Evolutionary conservation across 2,329 filamentous ascomycete genomes (phyloP), one percentile per base, ranked within the genome.

Genomic region (Apiospora sp.): DNA sequence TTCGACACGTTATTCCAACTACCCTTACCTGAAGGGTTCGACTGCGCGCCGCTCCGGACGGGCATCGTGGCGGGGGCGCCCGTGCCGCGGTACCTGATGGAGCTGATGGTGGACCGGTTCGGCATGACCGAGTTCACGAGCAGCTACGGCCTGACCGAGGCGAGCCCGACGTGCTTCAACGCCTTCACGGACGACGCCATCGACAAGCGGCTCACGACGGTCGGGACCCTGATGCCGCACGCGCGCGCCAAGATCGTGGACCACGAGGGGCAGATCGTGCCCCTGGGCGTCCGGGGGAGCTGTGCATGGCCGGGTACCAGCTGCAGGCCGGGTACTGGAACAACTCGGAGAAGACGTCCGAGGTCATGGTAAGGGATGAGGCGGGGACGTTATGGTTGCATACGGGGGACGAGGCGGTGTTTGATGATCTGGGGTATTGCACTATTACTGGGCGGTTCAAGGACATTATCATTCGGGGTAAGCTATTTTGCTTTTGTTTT

Each of bases 1-100:
- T 94, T 95, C 81, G 92, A 94, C 79, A 91, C 91, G 0, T 82
- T 90, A 2, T 85, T 90, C 75, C 76, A 76, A 7, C 84, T 89
- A 24, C 84, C 86, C 79, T 82, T 72, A 74, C 80, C 72, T 7
- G 74, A 82, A 80, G 80, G 81, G 71, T 86, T 87, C 78, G 81
- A 83, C 74, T 86, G 84, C 78, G 84, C 86, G 1, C 84, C 83
- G 7, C 86, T 95, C 24, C 87, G 93, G 46, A 95, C 93, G 0
- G 93, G 93, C 10, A 95, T 94, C 77, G 92, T 95, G 64, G 93
- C 93, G 0, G 94, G 94, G 0, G 92, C 93, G 0, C 93, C 93
- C 0, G 93, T 96, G 1, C 93, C 93, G 2, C 87, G 89, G 3
- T 91, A 93, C 72, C 84, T 96, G 30, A 94, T 96, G 91, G 89